phyloP scores from a whole-genome alignment of 2,329 filamentous ascomycete genomes.

The Dactylellina parvicollis region DNA sequence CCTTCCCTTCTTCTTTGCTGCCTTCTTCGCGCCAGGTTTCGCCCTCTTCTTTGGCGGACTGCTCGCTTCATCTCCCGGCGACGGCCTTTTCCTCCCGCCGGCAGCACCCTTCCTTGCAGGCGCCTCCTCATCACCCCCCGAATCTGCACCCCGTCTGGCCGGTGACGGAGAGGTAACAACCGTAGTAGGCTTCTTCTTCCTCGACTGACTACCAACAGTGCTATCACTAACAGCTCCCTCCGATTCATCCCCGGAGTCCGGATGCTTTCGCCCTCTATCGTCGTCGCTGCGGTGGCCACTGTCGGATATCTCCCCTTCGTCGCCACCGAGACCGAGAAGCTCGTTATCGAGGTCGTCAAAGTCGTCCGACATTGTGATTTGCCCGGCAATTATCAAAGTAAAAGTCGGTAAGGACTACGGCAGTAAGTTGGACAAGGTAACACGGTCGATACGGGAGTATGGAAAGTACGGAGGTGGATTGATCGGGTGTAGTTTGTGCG shows the following conservation, averaged over 20 bases:
- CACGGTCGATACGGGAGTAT: not conserved
- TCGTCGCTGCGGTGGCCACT: slow-evolving; percentile 16
- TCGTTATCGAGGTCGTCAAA: slow-evolving; percentile 53
- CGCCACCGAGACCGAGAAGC: slow-evolving; percentile 46
- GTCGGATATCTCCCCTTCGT: slow-evolving; percentile 43
- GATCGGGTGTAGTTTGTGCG: not conserved
- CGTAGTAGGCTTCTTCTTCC: slow-evolving; percentile 22
- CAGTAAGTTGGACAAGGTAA: not conserved
- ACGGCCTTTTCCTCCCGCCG: slow-evolving; percentile 43
- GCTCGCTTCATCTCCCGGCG: slow-evolving; percentile 42
- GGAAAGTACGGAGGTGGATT: not conserved
- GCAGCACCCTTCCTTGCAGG: slow-evolving; percentile 9
- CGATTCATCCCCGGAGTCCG: slow-evolving; percentile 40
- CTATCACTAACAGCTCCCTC: slow-evolving; percentile 50
- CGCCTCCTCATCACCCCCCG: slow-evolving; percentile 32
- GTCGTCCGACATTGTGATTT: slow-evolving; percentile 41
- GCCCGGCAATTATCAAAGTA: not conserved
- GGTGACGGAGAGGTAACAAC: slow-evolving; percentile 30
- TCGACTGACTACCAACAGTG: slow-evolving; percentile 33
- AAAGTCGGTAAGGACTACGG: not conserved
- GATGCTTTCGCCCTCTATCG: slow-evolving; percentile 14
- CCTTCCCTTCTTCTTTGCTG: slow-evolving; percentile 15
- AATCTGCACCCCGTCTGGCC: slow-evolving; percentile 10
- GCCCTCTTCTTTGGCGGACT: slow-evolving; percentile 51
- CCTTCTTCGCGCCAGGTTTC: slow-evolving; percentile 34